Percentiles rank a stretch among this genome's conserved stretches.
phyloP scores from a whole-genome alignment of 108 stramenopile genomes.

The Skeletonema potamos region DNA sequence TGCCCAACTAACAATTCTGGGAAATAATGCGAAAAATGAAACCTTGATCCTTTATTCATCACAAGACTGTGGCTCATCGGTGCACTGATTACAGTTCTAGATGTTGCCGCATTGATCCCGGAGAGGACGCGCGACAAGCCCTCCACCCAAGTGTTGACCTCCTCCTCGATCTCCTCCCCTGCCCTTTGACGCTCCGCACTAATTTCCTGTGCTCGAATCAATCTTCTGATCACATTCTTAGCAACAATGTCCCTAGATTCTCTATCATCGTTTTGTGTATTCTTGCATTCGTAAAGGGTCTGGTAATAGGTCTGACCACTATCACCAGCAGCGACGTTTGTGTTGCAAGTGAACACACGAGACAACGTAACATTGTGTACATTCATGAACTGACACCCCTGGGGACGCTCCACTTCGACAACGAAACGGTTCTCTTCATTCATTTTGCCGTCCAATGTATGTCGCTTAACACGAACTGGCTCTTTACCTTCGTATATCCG shows the following conservation, averaged over 20 bases:
- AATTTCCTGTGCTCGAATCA: background rate
- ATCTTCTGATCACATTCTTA: background rate
- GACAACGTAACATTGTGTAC: constrained; percentile 8
- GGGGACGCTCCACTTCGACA: background rate
- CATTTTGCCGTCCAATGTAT: background rate
- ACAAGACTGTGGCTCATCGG: constrained; percentile 16
- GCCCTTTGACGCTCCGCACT: background rate
- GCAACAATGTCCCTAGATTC: background rate
- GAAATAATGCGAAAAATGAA: constrained; percentile 31
- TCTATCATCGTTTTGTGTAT: background rate
- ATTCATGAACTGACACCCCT: constrained; percentile 13
- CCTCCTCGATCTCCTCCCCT: constrained; percentile 10
- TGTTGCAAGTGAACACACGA: constrained; percentile 23
- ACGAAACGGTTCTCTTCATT: background rate
- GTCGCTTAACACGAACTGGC: background rate
- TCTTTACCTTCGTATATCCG: background rate
- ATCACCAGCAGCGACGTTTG: constrained; percentile 23
- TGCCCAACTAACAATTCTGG: constrained; percentile 18
- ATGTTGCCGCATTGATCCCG: constrained; percentile 27
- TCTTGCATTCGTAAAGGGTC: constrained; percentile 2
- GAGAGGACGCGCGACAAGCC: constrained; percentile 14
- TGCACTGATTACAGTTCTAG: constrained; percentile 13
- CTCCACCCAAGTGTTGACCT: constrained; percentile 5
- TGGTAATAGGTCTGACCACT: background rate
- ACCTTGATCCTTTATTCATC: constrained; percentile 8